Evolutionary conservation across 345 rosid genomes (phyloP).

Genomic region (Syzygium aromaticum): DNA sequence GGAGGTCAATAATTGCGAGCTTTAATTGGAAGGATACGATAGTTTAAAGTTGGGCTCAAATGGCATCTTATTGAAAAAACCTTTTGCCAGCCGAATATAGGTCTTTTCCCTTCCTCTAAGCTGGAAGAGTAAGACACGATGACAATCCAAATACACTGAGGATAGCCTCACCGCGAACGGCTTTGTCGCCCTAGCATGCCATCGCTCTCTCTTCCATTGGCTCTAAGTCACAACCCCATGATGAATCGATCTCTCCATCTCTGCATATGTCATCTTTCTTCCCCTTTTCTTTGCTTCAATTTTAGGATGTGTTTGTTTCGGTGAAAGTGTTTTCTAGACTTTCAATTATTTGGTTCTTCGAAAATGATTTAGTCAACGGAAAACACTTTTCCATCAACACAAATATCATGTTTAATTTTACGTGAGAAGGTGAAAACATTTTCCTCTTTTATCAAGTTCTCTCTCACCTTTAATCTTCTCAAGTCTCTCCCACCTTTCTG

Average conservation of each 20-base stretch:
- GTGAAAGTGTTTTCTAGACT: too few species aligned
- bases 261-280: rapidly evolving
- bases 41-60: not conserved
- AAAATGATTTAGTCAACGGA: too few species aligned
- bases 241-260: not conserved
- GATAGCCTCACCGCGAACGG: rapidly evolving
- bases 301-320: not conserved
- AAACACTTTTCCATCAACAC: too few species aligned
- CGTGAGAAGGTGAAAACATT: too few species aligned
- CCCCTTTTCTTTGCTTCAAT: not conserved
- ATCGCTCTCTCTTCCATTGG: not conserved
- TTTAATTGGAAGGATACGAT: not conserved
- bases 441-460: too few species aligned
- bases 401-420: too few species aligned
- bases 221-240: not conserved
- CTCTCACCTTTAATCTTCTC: too few species aligned
- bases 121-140: not conserved
- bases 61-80: not conserved
- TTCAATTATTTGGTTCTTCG: too few species aligned
- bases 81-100: rapidly evolving
- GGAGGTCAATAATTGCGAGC: not conserved
- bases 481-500: too few species aligned
- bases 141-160: not conserved
- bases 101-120: rapidly evolving
- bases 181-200: not conserved